Conservation (phyloP, 257 asterid genomes). For the Solanum paucissectum region DNA sequence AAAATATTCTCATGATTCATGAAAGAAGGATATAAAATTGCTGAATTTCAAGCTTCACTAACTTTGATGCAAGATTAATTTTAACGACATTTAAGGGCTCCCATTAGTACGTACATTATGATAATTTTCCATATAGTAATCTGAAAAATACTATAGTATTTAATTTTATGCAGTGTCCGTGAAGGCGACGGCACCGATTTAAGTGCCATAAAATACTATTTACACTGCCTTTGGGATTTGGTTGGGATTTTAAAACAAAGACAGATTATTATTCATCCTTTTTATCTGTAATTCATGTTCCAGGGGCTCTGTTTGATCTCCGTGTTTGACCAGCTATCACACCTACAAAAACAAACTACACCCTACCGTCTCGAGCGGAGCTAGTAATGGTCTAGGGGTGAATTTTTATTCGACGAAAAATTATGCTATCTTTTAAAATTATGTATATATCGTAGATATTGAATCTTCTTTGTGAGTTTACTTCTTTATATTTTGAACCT, state of each 20-base stretch:
- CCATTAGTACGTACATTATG: not conserved
- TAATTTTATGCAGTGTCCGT: conserved; percentile 34
- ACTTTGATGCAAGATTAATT: not conserved
- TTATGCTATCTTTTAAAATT: not conserved
- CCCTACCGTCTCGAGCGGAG: not conserved
- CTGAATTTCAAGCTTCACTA: conserved; percentile 1
- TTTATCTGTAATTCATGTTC: not conserved
- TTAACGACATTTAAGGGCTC: not conserved
- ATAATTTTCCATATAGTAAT: not conserved
- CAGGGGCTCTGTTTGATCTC: conserved; percentile 9
- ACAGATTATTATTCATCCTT: not conserved
- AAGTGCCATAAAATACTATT: not conserved
- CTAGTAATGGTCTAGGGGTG: not conserved
- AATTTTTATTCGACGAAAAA: not conserved
- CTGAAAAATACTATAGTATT: not conserved
- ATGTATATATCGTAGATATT: not conserved
- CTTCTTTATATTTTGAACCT: not conserved
- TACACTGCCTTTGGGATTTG: not conserved
- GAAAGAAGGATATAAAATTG: not conserved
- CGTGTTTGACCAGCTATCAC: conserved; percentile 53
- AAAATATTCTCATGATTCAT: not conserved
- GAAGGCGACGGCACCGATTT: conserved; percentile 60
- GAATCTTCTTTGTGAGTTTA: not conserved
- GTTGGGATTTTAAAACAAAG: not conserved
- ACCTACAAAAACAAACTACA: not conserved